Evolutionary conservation across 2,329 filamentous ascomycete genomes (phyloP).

Genomic region (Simplicillium aogashimaense): DNA sequence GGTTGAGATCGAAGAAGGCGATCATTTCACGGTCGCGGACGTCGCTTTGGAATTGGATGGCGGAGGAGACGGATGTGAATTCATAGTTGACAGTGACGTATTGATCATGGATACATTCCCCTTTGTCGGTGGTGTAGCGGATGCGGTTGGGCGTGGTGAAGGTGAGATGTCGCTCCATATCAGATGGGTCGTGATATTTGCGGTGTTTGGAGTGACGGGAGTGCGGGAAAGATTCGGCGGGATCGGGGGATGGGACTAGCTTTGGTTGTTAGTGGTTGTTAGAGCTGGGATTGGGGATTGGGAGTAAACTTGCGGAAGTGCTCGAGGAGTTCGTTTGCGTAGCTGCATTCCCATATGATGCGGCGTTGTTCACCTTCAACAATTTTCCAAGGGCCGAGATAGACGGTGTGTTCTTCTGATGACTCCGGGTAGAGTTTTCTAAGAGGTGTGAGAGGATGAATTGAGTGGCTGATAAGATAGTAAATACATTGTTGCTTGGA

Average conservation of each 20-base stretch:
- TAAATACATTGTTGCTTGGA: conserved; percentile 42
- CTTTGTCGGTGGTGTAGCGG: conserved; percentile 35
- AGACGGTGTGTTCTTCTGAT: conserved; percentile 36
- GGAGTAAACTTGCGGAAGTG: conserved; percentile 32
- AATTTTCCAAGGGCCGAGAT: conserved; percentile 44
- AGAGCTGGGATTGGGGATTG: conserved; percentile 1
- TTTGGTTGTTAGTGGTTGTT: conserved; percentile 1
- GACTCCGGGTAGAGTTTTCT: conserved; percentile 42
- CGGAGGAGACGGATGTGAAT: conserved; percentile 37
- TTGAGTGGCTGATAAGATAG: background rate
- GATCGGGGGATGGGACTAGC: too few species aligned
- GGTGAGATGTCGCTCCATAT: conserved; percentile 38
- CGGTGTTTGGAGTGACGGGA: conserved; percentile 41
- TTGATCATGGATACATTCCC: conserved; percentile 36
- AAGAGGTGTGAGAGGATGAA: conserved; percentile 7
- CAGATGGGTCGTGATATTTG: conserved; percentile 36
- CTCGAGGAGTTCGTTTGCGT: conserved; percentile 39
- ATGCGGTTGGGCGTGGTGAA: conserved; percentile 38
- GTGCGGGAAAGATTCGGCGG: conserved; percentile 33
- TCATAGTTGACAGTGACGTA: conserved; percentile 38
- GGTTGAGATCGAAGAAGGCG: conserved; percentile 42
- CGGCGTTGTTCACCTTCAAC: conserved; percentile 35
- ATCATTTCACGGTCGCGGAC: conserved; percentile 35
- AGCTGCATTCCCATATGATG: conserved; percentile 43
- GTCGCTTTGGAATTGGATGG: conserved; percentile 38